Evolutionary conservation across 75 land plant genomes (phyloP), one percentile per base, ranked within the genome.

Genomic region (Ceratopteris richardii): DNA sequence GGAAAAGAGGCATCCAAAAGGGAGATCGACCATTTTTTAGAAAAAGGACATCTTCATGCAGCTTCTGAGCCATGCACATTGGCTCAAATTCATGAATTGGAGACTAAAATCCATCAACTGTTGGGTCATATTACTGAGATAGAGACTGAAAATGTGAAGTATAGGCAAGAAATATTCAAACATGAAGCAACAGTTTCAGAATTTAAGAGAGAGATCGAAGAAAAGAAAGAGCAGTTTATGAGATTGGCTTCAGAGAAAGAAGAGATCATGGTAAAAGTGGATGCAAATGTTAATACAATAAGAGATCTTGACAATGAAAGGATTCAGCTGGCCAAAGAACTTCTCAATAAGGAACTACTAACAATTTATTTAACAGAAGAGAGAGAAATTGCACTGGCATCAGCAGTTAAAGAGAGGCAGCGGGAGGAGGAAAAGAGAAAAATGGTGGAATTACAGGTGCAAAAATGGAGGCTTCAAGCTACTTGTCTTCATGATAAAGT

Each of bases 401-500:
- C 17, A 17, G 48, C 48, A 4, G 21, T n/a, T 3, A 46, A 46
- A 14, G 48, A 46, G 17, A 46, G 48, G 14, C 4, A 5, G 14
- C 14, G 17, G 48, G 48, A 46, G 21, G 48, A 46, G 21, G 4
- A 46, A 20, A 46, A 20, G 48, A 46, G 48, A 17, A 46, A 46
- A 46, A 46, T 46, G n/a, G 14, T 46, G 12, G 48, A 46, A 14
- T 2, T 46, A 3, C 48, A 46, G 48, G 21, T 46, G 48, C 48
- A 46, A 20, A 17, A 20, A 2, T 20, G 5, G 48, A 46, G 21
- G 48, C 48, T 46, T 46, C 14, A 46, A 46, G 48, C 17, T 3
- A n/a, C n/a, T n/a, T n/a, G n/a, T n/a, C n/a, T n/a, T n/a, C 48
- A 46, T 46, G 48, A 46, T 14, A 20, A 46, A 20, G 48, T 46